Base-by-base conservation (phyloP, 2,329 filamentous ascomycete genomes). In the Reticulascus tulasneorum region DNA sequence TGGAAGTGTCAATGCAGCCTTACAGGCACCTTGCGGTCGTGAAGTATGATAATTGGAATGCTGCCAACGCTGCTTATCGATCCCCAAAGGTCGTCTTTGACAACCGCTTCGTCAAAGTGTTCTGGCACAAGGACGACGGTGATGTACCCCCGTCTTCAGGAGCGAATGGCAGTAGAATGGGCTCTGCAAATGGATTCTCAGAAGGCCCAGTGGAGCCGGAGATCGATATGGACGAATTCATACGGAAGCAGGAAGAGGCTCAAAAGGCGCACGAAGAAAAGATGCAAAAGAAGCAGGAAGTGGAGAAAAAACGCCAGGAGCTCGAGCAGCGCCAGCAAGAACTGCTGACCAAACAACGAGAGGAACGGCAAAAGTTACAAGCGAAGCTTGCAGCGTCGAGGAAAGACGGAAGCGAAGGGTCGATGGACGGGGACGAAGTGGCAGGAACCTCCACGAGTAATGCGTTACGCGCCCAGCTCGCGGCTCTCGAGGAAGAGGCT, bases 31-130 rank as follows among this genome's bases (percentile, higher is more conserved):
- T 87, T 12, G 86, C 86, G 2, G 66, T 86, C 20, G 70, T 93
- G 45, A 84, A 80, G 47, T 93, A 73, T 49, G 73, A 79, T 33
- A 71, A 69, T 26, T 84, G 82, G 72, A 70, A 71, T 7, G 63
- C 77, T 11, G 86, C 86, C 11, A 76, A 79, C 40, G 73, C 75
- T 12, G 86, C 86, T 3, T 88, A 86, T 55, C 73, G 74, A 29
- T 89, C 83, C 8, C 86, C 86, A 0, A 88, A 88, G 52, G 82
- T 81, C 29, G 82, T 93, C 28, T 93, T 91, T 52, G 84, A 90
- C 50, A 93, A 91, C 48, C 73, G 86, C 9, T 93, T 93, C 49
- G 86, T 93, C 31, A 90, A 88, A 50, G 82, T 91, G 0, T 89
- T 83, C 50, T 91, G 86, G 86, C 73, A 79, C 53, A 82, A 78